Conservation (phyloP, 208 protist species). For the Trypanosoma cruzi region DNA sequence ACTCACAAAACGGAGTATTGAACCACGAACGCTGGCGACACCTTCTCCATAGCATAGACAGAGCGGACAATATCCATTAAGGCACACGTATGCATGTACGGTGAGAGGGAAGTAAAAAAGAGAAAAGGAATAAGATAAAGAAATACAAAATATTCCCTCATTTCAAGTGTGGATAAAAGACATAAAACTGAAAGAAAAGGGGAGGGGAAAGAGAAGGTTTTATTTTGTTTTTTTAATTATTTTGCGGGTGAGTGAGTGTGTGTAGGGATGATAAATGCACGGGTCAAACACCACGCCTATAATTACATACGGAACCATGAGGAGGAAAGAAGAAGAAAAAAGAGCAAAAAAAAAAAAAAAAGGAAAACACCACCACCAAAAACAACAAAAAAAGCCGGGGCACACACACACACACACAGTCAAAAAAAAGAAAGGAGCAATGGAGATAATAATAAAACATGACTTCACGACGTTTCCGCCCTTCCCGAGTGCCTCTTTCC, state of each 20-base stretch:
- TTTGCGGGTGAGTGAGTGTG: too few species aligned
- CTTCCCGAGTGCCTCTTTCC: background rate
- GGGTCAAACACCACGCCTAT: background rate
- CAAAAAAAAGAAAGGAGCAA: background rate
- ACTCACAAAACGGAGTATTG: background rate
- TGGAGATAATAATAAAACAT: background rate
- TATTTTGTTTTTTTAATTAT: too few species aligned
- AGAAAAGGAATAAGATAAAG: conserved; percentile 1
- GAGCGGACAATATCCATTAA: background rate
- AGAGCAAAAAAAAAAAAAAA: conserved; percentile 14
- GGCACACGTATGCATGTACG: conserved; percentile 4
- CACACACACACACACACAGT: background rate
- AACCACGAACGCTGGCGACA: background rate
- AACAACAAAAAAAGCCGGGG: background rate
- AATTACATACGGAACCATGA: conserved; percentile 3
- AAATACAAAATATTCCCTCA: too few species aligned
- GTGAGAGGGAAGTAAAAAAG: background rate
- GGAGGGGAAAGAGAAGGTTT: too few species aligned
- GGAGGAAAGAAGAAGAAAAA: conserved; percentile 13
- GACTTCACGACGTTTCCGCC: too few species aligned
- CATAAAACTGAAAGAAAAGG: too few species aligned
- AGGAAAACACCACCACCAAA: background rate
- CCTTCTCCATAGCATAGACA: background rate
- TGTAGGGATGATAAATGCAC: background rate
- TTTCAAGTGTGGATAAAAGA: too few species aligned